Conservation (phyloP, 2,329 filamentous ascomycete species). For the Dothistroma pini region DNA sequence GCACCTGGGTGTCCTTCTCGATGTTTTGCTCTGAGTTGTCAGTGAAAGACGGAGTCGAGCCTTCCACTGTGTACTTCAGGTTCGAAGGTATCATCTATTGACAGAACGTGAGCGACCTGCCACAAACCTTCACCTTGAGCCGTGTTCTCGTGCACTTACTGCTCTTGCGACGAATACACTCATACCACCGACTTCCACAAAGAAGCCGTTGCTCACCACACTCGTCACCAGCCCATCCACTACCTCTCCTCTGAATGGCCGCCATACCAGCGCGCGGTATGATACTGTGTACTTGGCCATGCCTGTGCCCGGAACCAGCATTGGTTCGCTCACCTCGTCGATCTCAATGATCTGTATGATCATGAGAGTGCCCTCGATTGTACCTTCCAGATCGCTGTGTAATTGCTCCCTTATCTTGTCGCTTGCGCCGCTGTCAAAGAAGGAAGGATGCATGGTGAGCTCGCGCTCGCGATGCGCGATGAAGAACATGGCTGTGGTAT, state of each 20-base stretch:
- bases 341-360: slow-evolving; percentile 98
- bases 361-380: slow-evolving; percentile 92
- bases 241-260: slow-evolving; percentile 96
- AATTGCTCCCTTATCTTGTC: slow-evolving; percentile 87
- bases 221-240: slow-evolving; percentile 92
- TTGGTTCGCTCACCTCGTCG: slow-evolving; percentile 81
- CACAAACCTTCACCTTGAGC: background rate
- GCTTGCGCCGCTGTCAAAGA: slow-evolving; percentile 91
- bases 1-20: slow-evolving; percentile 87
- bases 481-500: slow-evolving; percentile 73
- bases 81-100: slow-evolving; percentile 82
- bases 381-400: slow-evolving; percentile 89
- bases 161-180: slow-evolving; percentile 76
- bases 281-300: slow-evolving; percentile 91
- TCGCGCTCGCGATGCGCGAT: slow-evolving; percentile 94
- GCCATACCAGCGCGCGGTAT: slow-evolving; percentile 95
- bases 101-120: slow-evolving; percentile 9
- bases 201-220: slow-evolving; percentile 90
- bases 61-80: slow-evolving; percentile 92
- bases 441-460: slow-evolving; percentile 93
- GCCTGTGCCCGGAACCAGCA: slow-evolving; percentile 86
- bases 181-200: slow-evolving; percentile 74
- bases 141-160: slow-evolving; percentile 52
- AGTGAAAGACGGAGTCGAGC: slow-evolving; percentile 93
- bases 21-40: slow-evolving; percentile 93